A percentile compares a stretch with the other conserved stretches of the same genome.
Conservation (phyloP, 768 basidiomycete species). For the Pisolithus albus region DNA sequence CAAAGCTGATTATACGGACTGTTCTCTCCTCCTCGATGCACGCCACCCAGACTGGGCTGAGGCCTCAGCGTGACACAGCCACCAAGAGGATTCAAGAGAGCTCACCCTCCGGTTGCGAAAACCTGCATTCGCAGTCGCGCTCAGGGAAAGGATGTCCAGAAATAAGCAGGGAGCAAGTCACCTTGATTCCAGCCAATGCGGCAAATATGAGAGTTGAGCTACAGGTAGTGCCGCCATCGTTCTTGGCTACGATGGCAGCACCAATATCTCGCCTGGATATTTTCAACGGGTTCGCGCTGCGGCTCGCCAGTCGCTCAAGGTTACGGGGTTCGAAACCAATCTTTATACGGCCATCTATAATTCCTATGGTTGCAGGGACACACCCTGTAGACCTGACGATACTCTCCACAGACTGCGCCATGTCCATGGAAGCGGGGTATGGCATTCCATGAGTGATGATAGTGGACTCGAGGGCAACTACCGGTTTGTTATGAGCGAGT, state of each 20-base stretch:
- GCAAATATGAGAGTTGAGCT: conserved; percentile 70
- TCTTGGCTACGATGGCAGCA: conserved; percentile 57
- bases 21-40: conserved; percentile 69
- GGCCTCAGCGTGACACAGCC: conserved; percentile 2
- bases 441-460: conserved; percentile 93
- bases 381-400: conserved; percentile 70
- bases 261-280: conserved; percentile 79
- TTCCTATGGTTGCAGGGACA: conserved; percentile 86
- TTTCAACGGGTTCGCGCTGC: conserved; percentile 44
- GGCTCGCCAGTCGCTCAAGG: conserved; percentile 61
- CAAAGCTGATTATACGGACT: conserved; percentile 31
- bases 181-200: conserved; percentile 82
- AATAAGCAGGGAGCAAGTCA: conserved; percentile 18
- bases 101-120: conserved; percentile 89
- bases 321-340: conserved; percentile 68
- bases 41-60: conserved; percentile 63
- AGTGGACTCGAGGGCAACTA: conserved; percentile 90
- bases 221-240: conserved; percentile 78
- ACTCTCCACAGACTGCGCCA: conserved; percentile 62
- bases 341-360: conserved; percentile 79
- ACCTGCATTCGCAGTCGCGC: conserved; percentile 39
- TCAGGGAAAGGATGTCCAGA: not conserved
- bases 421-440: conserved; percentile 66
- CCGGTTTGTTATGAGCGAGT: conserved; percentile 50
- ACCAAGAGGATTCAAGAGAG: not conserved